Percentiles rank a stretch among this genome's conserved stretches.
phyloP scores from a whole-genome alignment of 352 stramenopile genomes.

The Phytopythium ostracodes region DNA sequence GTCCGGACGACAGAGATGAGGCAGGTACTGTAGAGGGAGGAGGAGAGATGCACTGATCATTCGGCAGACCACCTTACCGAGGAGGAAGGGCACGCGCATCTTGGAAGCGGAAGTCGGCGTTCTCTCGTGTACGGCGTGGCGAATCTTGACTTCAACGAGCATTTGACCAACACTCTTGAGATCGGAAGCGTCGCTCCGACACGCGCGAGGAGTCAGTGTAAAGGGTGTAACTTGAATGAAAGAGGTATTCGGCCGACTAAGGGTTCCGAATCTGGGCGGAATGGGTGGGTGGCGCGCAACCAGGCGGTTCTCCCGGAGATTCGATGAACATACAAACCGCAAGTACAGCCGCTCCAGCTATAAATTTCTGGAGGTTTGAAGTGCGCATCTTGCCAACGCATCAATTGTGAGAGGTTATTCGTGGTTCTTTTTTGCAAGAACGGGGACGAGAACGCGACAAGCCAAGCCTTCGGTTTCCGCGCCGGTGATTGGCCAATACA shows the following conservation, averaged over 20 bases:
- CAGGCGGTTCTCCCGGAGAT: background rate
- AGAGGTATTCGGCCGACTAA: constrained; percentile 4
- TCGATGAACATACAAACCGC: background rate
- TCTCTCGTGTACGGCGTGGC: background rate
- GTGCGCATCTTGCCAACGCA: background rate
- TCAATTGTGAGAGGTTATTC: constrained; percentile 2
- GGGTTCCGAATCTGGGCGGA: constrained; percentile 13
- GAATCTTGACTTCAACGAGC: background rate
- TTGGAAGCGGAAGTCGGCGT: constrained; percentile 5
- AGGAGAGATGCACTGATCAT: background rate
- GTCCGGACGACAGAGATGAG: background rate
- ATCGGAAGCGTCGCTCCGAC: background rate
- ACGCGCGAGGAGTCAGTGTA: background rate
- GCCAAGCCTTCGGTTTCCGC: background rate
- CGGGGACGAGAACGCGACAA: constrained; percentile 5
- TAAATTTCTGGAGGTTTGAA: background rate
- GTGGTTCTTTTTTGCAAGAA: constrained; percentile 8
- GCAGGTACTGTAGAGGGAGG: background rate
- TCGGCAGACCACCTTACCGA: constrained; percentile 24
- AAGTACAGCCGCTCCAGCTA: constrained; percentile 6
- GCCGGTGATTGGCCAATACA: constrained; percentile 6
- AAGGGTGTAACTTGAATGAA: background rate
- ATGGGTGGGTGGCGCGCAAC: background rate
- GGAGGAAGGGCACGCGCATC: constrained; percentile 35
- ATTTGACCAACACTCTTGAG: background rate